Evolutionary conservation across 2,329 filamentous ascomycete species (phyloP).

Genomic region (Sclerotinia nivalis): DNA sequence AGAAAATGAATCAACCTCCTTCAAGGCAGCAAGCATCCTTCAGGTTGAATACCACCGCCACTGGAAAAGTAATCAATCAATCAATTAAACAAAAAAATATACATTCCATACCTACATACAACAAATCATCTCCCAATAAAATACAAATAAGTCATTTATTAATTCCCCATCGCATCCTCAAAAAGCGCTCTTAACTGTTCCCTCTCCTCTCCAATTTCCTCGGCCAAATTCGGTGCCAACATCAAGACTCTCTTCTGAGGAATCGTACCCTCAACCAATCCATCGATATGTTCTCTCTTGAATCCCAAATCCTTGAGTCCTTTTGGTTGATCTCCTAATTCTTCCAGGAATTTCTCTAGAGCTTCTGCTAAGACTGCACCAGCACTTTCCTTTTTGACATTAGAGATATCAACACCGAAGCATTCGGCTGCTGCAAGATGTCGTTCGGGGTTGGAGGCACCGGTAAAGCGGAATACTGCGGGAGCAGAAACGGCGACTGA

Average conservation of each 20-base stretch:
- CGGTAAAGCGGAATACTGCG: conserved; percentile 92
- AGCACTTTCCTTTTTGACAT: conserved; percentile 85
- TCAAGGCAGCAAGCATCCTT: not conserved
- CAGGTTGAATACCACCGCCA: not conserved
- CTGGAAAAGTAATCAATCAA: not conserved
- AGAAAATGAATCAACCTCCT: not conserved
- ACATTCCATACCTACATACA: not conserved
- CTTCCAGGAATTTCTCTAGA: conserved; percentile 74
- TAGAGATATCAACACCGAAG: conserved; percentile 86
- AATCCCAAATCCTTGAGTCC: conserved; percentile 87
- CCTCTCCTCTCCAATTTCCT: conserved; percentile 67
- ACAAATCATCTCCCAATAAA: not conserved
- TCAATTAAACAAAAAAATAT: not conserved
- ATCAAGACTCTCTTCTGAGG: conserved; percentile 89
- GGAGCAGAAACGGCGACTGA: conserved; percentile 92
- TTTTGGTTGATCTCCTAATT: conserved; percentile 85
- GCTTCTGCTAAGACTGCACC: conserved; percentile 87
- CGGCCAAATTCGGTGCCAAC: conserved; percentile 79
- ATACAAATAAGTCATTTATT: not conserved
- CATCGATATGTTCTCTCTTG: conserved; percentile 70
- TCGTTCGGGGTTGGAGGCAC: conserved; percentile 84
- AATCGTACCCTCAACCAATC: conserved; percentile 88
- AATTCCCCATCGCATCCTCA: conserved; percentile 55
- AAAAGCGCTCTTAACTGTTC: conserved; percentile 71
- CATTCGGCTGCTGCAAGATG: conserved; percentile 86